Base-by-base conservation (phyloP, 1,284 basidiomycete genomes). In the Vanrija humicola region DNA sequence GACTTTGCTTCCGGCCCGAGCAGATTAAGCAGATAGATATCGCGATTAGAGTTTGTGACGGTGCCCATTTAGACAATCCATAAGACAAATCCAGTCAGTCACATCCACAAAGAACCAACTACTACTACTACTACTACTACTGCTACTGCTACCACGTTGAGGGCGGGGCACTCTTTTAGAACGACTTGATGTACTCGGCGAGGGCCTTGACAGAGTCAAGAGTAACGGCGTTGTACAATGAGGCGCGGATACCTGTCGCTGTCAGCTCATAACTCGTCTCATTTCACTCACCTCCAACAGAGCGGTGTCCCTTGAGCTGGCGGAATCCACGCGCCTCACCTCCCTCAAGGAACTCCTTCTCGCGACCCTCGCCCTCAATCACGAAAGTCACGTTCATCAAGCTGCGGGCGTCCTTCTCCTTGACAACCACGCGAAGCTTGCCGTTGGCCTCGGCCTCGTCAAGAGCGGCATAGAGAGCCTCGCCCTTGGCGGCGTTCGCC, bases 341-440 rank as follows among this genome's bases (percentile, higher is more conserved):
- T 16, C 87, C 89, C 16, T 82, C 80, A 61, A 96, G 73, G 73
- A 95, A 96, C 61, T 78, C 77, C 67, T 83, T 83, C 73, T 94
- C 81, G 29, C 84, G 12, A 82, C 87, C 50, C 81, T 73, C 87
- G 0, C 84, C 86, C 15, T 83, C 67, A 26, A 91, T 79, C 55
- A 85, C 83, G 76, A 95, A 97, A 0, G 90, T 87, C 14, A 90
- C 82, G 72, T 98, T 98, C 92, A 96, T 96, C 85, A 89, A 88
- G 76, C 89, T 93, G 50, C 86, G 82, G 43, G 86, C 85, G 3
- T 83, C 85, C 50, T 69, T 66, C 62, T 84, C 81, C 65, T 82
- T 79, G 14, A 92, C 90, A 68, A 87, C 87, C 42, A 81, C 72
- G 62, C 77, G 82, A 64, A 89, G 82, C 46, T 87, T 74, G 0